phyloP scores from a whole-genome alignment of 2,329 filamentous ascomycete genomes.

The Chrysosporium queenslandicum region DNA sequence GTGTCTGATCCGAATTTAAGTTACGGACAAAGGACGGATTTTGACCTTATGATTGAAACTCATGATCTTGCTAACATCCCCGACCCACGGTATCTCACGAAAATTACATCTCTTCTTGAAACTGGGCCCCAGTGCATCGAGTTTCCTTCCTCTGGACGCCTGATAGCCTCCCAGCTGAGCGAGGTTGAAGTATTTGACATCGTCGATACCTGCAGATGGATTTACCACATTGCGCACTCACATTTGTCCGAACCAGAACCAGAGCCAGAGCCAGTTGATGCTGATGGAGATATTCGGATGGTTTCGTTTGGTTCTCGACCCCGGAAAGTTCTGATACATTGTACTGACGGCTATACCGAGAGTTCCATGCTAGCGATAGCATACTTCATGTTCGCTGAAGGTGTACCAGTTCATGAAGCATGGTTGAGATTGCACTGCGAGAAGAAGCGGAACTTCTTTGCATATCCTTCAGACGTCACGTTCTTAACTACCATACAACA shows the following conservation, averaged over 20 bases:
- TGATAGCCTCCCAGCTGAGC: conserved; percentile 73
- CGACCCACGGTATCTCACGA: conserved; percentile 55
- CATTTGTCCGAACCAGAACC: too few relatives aligned
- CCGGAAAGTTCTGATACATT: conserved; percentile 77
- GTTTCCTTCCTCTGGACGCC: conserved; percentile 90
- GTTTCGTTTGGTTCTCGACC: conserved; percentile 30
- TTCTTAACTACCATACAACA: conserved; percentile 68
- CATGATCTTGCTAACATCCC: conserved; percentile 71
- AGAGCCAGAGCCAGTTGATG: conserved; percentile 30
- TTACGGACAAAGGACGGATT: conserved; percentile 48
- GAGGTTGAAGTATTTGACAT: conserved; percentile 75
- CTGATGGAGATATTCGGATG: conserved; percentile 51
- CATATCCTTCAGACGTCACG: conserved; percentile 81
- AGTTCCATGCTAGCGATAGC: conserved; percentile 79
- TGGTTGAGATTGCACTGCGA: conserved; percentile 77
- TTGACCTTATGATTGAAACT: conserved; percentile 79
- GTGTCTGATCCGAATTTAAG: conserved; percentile 26
- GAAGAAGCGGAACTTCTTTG: conserved; percentile 86
- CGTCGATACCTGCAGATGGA: conserved; percentile 79
- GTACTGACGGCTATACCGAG: conserved; percentile 92
- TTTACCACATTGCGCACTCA: conserved; percentile 71
- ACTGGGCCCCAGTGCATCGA: conserved; percentile 53
- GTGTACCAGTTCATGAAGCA: conserved; percentile 66
- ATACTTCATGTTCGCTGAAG: conserved; percentile 88
- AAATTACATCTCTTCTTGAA: conserved; percentile 49